Conservation (phyloP, 208 protist species). For the Porcisia hertigi region DNA sequence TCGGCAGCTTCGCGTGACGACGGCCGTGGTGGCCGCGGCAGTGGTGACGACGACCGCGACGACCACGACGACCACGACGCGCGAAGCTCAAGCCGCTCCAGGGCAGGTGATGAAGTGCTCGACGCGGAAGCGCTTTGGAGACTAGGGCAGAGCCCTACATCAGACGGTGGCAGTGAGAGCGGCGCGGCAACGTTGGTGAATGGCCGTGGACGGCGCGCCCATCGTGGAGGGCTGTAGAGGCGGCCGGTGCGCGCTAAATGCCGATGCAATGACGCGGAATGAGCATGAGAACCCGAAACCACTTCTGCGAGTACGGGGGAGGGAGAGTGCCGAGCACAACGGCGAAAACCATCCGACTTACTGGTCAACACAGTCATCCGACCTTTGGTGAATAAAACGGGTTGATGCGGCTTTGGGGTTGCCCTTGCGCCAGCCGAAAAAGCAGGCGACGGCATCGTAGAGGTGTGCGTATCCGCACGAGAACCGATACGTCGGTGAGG, state of each 20-base stretch:
- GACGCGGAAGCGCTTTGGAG: background rate
- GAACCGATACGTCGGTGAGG: background rate
- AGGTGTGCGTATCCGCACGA: constrained; percentile 1
- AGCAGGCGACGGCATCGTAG: background rate
- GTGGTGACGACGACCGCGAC: constrained; percentile 26
- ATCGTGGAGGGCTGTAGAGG: constrained; percentile 13
- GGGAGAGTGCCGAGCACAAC: constrained; percentile 12
- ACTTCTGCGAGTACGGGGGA: constrained; percentile 2
- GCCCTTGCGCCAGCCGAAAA: background rate
- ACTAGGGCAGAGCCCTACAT: background rate
- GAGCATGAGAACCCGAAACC: background rate
- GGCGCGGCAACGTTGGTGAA: background rate
- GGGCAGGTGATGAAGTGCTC: background rate
- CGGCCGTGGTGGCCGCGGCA: constrained; percentile 14
- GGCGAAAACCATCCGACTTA: constrained; percentile 2
- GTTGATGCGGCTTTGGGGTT: background rate
- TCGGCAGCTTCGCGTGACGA: background rate
- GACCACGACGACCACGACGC: constrained; percentile 31
- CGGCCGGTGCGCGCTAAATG: constrained; percentile 4
- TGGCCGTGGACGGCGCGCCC: background rate
- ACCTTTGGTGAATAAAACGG: background rate
- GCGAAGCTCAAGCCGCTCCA: background rate
- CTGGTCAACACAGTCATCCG: background rate
- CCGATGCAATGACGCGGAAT: background rate
- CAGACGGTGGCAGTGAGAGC: background rate